These are phyloP conservation scores for Botryotinia globosa DNA, from an alignment of 2,329 filamentous ascomycete species.

Conservation along the genomic window DNA sequence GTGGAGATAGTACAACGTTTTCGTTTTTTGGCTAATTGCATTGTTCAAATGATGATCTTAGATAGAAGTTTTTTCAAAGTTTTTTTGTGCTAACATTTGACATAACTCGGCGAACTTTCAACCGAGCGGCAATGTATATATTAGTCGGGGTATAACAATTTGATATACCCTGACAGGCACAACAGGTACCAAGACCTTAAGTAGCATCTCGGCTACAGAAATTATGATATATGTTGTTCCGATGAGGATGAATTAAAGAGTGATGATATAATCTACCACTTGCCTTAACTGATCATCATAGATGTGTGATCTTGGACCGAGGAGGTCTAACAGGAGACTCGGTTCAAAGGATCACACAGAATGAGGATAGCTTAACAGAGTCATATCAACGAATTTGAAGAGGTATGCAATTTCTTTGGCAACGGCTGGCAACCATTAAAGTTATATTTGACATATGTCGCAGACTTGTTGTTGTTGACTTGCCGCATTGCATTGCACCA, in stretches of 20 bases:
- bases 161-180: neutral
- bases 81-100: constrained; percentile 3
- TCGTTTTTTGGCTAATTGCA: constrained; percentile 14
- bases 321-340: neutral
- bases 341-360: neutral
- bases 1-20: neutral
- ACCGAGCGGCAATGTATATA: constrained; percentile 6
- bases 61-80: neutral
- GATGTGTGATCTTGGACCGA: neutral
- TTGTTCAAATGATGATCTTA: neutral
- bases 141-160: neutral
- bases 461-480: neutral
- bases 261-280: neutral
- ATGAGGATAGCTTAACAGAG: neutral
- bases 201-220: neutral
- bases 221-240: neutral
- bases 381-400: neutral
- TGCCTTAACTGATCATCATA: neutral
- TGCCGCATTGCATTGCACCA: neutral
- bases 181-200: neutral
- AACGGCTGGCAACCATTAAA: neutral
- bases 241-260: neutral
- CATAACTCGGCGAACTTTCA: constrained; percentile 16
- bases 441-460: neutral
- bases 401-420: neutral